Percentiles rank a stretch among this genome's conserved stretches.
Evolutionary conservation across 2,329 filamentous ascomycete genomes (phyloP).

Genomic region (Coniochaeta pulveracea): DNA sequence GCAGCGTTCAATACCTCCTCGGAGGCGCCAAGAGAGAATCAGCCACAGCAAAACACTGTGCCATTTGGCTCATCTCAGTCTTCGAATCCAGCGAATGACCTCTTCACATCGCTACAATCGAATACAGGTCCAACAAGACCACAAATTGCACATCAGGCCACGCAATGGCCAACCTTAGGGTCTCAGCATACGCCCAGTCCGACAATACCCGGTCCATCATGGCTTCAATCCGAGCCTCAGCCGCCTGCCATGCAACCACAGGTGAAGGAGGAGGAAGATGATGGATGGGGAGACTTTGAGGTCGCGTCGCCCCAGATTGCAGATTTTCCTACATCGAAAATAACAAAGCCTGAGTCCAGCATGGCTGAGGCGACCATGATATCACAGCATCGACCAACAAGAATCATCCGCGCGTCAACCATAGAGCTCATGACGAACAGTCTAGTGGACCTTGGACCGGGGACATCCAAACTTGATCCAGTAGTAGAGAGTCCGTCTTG

Average conservation of each 20-base stretch:
- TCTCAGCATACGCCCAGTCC: no score
- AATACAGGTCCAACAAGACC: slow-evolving; percentile 10
- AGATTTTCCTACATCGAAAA: slow-evolving; percentile 7
- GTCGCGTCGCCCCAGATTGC: slow-evolving; percentile 35
- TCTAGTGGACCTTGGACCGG: slow-evolving; percentile 26
- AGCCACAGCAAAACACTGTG: slow-evolving; percentile 10
- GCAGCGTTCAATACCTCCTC: slow-evolving; percentile 47
- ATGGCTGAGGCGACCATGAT: not conserved
- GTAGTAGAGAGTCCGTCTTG: slow-evolving; percentile 3
- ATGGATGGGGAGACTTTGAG: slow-evolving; percentile 60
- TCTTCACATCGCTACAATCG: slow-evolving; percentile 18
- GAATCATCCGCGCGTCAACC: slow-evolving; percentile 35
- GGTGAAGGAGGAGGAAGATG: slow-evolving; percentile 38
- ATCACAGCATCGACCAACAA: slow-evolving; percentile 9
- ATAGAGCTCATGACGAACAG: slow-evolving; percentile 43
- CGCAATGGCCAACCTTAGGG: slow-evolving; percentile 15
- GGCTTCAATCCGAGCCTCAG: slow-evolving; percentile 8
- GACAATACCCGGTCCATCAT: no score
- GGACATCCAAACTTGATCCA: slow-evolving; percentile 9
- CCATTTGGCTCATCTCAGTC: slow-evolving; percentile 5
- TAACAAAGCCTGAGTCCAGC: slow-evolving; percentile 10
- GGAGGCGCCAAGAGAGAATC: slow-evolving; percentile 18
- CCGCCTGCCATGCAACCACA: slow-evolving; percentile 8
- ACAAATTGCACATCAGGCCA: slow-evolving; percentile 8
- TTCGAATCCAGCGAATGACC: slow-evolving; percentile 14